Evolutionary conservation across 768 basidiomycete species (phyloP), one percentile per base, ranked within the genome.

Genomic region (Peribolospora baueri): DNA sequence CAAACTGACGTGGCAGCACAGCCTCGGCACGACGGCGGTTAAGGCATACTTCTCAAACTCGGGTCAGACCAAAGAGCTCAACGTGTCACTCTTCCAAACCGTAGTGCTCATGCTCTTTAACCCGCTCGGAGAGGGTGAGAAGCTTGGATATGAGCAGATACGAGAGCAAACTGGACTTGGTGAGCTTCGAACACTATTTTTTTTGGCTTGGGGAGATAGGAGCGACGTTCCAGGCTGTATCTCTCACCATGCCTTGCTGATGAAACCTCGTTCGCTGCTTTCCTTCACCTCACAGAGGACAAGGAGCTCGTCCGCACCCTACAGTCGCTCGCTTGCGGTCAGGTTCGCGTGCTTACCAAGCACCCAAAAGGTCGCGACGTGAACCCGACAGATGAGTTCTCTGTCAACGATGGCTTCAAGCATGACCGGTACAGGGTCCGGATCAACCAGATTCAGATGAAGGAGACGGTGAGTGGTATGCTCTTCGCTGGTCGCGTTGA

Each of bases 361-460:
- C 68, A 74, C 6, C 87, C 91, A 0, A 65, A 67, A 0, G 83
- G 86, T 5, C 77, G 74, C 60, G 87, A 91, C 25, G 79, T 98
- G 45, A 66, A 77, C 39, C 76, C 80, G 42, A 70, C 66, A 2
- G 93, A 97, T 62, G 65, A 74, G 48, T 97, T 98, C 66, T 67
- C 69, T 41, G 87, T 81, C 71, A 93, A 95, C 65, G 70, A 74
- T 40, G 77, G 77, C 7, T 97, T 97, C 67, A 76, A 77, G 39
- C 82, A 91, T 61, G 73, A 80, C 5, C 73, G 76, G 46, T 68
- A 77, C 43, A 84, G 80, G 61, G 75, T 98, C 46, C 84, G 84
- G 67, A 90, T 97, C 69, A 91, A 88, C 64, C 84, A 88, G 25
- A 91, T 98, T 51, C 93, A 95, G 66, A 82, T 80, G 11, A 88